Conservation (phyloP, 352 stramenopile species). For the Phytophthora sp. region DNA sequence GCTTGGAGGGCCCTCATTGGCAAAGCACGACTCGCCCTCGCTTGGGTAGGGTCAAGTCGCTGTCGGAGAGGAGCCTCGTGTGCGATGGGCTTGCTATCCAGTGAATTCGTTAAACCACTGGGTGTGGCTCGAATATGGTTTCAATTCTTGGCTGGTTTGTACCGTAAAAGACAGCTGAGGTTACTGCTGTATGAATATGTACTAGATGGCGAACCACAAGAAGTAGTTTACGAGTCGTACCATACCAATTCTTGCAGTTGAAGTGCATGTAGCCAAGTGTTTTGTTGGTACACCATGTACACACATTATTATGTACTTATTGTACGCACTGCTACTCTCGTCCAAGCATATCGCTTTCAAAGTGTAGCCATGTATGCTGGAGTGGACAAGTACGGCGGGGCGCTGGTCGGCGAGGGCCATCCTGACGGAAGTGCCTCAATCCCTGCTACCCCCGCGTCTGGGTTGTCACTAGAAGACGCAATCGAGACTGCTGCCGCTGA, state of each 20-base stretch:
- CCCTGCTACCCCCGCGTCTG: constrained; percentile 26
- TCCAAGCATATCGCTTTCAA: constrained; percentile 32
- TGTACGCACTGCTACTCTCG: constrained; percentile 2
- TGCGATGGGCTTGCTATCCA: neutral
- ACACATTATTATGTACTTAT: neutral
- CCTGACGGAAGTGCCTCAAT: constrained; percentile 31
- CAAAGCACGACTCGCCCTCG: neutral
- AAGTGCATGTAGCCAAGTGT: constrained; percentile 2
- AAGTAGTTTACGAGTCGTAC: too few species aligned
- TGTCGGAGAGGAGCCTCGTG: too few species aligned
- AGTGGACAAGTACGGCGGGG: constrained; percentile 84
- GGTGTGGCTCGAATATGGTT: neutral
- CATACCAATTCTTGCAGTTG: neutral
- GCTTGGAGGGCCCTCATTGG: neutral
- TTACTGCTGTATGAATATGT: too few species aligned
- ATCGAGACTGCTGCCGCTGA: constrained; percentile 80
- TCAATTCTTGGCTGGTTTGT: neutral
- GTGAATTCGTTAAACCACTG: neutral
- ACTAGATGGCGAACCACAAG: too few species aligned
- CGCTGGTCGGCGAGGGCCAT: constrained; percentile 69
- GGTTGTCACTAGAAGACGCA: constrained; percentile 71
- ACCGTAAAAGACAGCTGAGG: too few species aligned
- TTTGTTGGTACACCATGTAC: neutral
- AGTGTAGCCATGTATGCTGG: constrained; percentile 81
- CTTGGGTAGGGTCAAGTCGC: too few species aligned